Evolutionary conservation across 176 grass and related monocot species (phyloP).

Genomic region (Eremochloa ophiuroides): DNA sequence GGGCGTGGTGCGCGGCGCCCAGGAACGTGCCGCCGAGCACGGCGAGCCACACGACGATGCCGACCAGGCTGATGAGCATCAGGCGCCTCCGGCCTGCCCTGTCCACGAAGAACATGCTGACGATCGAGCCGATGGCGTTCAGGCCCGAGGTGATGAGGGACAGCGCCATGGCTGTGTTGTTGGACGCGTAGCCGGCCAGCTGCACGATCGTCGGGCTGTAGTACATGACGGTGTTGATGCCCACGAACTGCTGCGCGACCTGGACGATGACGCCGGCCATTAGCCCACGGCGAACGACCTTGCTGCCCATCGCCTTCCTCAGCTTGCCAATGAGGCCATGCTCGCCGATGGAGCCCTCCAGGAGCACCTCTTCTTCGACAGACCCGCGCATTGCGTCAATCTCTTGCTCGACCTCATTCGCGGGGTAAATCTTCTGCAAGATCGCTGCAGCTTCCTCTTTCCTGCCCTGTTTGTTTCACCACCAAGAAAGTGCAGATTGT

Average conservation of each 20-base stretch:
- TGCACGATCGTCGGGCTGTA: conserved; percentile 98
- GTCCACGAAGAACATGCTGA: conserved; percentile 96
- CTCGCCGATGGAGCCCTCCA: conserved; percentile 77
- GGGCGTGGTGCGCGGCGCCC: conserved; percentile 52
- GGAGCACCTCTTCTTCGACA: conserved; percentile 63
- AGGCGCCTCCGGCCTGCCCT: conserved; percentile 62
- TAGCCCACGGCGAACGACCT: conserved; percentile 71
- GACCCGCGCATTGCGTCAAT: conserved; percentile 70
- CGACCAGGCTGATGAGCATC: conserved; percentile 79
- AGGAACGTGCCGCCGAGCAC: conserved; percentile 67
- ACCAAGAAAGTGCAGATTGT: neutral
- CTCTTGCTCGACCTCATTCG: conserved; percentile 79
- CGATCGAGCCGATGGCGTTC: conserved; percentile 72
- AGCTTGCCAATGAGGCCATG: conserved; percentile 50
- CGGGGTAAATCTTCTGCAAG: conserved; percentile 85
- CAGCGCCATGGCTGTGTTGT: conserved; percentile 73
- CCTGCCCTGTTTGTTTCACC: conserved; percentile 56
- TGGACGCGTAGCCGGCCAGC: conserved; percentile 77
- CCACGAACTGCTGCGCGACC: conserved; percentile 89
- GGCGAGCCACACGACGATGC: conserved; percentile 63
- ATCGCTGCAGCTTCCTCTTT: conserved; percentile 75
- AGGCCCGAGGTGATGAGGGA: conserved; percentile 92
- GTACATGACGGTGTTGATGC: conserved; percentile 99
- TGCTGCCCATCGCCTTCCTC: conserved; percentile 60
- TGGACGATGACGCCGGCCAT: conserved; percentile 72